A percentile compares a stretch with the other conserved stretches of the same genome.
Conservation (phyloP, 306 rosid genomes). For the Vigna radiata region DNA sequence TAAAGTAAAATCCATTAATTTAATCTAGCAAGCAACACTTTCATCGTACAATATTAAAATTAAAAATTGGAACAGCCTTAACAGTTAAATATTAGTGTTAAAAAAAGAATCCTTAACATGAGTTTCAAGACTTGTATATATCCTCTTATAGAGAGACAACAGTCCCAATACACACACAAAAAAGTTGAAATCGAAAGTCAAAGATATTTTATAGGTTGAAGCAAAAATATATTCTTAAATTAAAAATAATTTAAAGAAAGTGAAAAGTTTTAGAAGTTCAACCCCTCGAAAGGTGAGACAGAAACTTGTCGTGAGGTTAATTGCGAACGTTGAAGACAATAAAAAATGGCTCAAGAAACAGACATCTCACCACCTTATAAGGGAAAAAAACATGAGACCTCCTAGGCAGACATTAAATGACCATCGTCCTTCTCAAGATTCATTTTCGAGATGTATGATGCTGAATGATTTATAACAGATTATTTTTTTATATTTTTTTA, state of each 20-base stretch:
- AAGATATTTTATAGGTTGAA: too few relatives aligned
- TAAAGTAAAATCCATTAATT: background rate
- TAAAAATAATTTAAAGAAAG: background rate
- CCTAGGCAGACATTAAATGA: slow-evolving; percentile 70
- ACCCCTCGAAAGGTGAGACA: slow-evolving; percentile 46
- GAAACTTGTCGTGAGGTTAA: slow-evolving; percentile 47
- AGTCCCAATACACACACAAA: too few relatives aligned
- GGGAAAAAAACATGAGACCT: slow-evolving; percentile 67
- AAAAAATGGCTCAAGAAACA: slow-evolving; percentile 62
- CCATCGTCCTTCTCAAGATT: slow-evolving; percentile 67
- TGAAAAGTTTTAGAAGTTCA: slow-evolving; percentile 29
- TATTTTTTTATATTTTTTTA: background rate
- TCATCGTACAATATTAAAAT: too few relatives aligned
- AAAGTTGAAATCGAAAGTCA: background rate
- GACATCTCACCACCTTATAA: slow-evolving; percentile 82
- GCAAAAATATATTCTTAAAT: background rate
- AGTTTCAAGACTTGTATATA: too few relatives aligned
- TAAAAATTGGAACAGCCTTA: too few relatives aligned
- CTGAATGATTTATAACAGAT: background rate
- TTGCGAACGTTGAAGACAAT: slow-evolving; percentile 48
- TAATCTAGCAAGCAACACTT: background rate
- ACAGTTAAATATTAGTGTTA: too few relatives aligned
- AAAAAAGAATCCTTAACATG: too few relatives aligned
- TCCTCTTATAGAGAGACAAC: background rate
- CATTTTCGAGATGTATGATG: slow-evolving; percentile 62